Evolutionary conservation across 176 grass and related monocot species (phyloP).

Genomic region (Carex scoparia): DNA sequence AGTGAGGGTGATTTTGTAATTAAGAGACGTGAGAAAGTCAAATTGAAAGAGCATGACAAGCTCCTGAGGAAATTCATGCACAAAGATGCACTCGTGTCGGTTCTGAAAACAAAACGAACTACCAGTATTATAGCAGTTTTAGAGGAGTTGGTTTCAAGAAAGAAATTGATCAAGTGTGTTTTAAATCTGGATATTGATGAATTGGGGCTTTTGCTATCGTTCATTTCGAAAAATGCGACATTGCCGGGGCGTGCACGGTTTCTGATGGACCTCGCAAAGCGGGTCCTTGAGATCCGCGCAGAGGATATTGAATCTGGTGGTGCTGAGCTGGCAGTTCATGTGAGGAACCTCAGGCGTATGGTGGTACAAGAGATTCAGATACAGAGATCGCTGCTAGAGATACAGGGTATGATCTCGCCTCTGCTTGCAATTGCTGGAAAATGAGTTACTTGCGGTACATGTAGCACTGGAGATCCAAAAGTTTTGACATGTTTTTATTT

Average conservation of each 20-base stretch:
- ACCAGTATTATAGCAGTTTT: constrained; percentile 55
- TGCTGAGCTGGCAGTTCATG: constrained; percentile 34
- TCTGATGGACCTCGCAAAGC: constrained; percentile 63
- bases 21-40: constrained; percentile 50
- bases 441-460: constrained; percentile 26
- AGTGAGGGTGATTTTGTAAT: constrained; percentile 60
- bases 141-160: constrained; percentile 82
- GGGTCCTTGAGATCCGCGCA: constrained; percentile 65
- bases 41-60: constrained; percentile 70
- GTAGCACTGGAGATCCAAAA: background rate
- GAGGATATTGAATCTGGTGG: constrained; percentile 45
- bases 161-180: constrained; percentile 61
- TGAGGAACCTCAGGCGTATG: constrained; percentile 64
- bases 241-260: constrained; percentile 62
- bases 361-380: constrained; percentile 66
- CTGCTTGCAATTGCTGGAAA: constrained; percentile 64
- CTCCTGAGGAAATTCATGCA: constrained; percentile 76
- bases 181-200: constrained; percentile 57
- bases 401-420: constrained; percentile 92
- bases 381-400: constrained; percentile 72
- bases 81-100: constrained; percentile 73
- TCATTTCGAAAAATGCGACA: constrained; percentile 56
- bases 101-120: constrained; percentile 47
- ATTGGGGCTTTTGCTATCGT: constrained; percentile 46
- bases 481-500: background rate